Percentiles rank a stretch among this genome's conserved stretches.
phyloP scores from a whole-genome alignment of 2,329 filamentous ascomycete species.

The Colletotrichum godetiae region DNA sequence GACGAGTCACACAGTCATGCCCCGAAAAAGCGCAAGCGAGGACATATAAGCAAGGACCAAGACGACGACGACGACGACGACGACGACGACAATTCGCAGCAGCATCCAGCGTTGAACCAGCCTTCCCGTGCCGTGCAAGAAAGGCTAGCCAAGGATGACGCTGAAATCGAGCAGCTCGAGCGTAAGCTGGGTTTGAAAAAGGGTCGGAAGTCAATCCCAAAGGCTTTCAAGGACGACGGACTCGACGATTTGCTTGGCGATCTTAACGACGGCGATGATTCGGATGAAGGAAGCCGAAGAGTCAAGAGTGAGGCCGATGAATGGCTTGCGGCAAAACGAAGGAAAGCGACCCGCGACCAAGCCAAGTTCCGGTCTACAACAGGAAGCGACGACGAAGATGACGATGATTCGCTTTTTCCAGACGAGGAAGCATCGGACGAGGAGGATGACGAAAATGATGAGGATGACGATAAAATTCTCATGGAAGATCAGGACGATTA shows the following conservation, averaged over 20 bases:
- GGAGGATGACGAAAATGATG: conserved; percentile 40
- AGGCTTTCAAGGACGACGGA: conserved; percentile 84
- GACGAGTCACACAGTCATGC: background rate
- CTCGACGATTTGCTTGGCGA: conserved; percentile 82
- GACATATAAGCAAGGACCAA: conserved; percentile 33
- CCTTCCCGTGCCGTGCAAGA: conserved; percentile 58
- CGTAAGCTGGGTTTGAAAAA: conserved; percentile 86
- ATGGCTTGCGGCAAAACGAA: conserved; percentile 70
- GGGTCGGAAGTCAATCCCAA: conserved; percentile 78
- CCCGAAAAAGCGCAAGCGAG: conserved; percentile 30
- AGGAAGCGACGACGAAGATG: conserved; percentile 39
- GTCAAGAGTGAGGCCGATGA: conserved; percentile 67
- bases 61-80: conserved; percentile 40
- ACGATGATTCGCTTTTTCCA: conserved; percentile 39
- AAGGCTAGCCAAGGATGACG: conserved; percentile 82
- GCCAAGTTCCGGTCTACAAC: background rate
- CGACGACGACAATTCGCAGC: conserved; percentile 28
- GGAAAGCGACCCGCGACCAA: conserved; percentile 50
- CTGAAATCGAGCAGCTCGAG: conserved; percentile 88
- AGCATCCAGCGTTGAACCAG: conserved; percentile 6
- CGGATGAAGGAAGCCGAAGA: conserved; percentile 62
- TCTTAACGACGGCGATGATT: conserved; percentile 53
- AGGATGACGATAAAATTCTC: conserved; percentile 41
- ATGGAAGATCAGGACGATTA: conserved; percentile 46
- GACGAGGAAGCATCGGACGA: conserved; percentile 45